Evolutionary conservation across 345 rosid genomes (phyloP).

Genomic region (Schrenkiella parvula): DNA sequence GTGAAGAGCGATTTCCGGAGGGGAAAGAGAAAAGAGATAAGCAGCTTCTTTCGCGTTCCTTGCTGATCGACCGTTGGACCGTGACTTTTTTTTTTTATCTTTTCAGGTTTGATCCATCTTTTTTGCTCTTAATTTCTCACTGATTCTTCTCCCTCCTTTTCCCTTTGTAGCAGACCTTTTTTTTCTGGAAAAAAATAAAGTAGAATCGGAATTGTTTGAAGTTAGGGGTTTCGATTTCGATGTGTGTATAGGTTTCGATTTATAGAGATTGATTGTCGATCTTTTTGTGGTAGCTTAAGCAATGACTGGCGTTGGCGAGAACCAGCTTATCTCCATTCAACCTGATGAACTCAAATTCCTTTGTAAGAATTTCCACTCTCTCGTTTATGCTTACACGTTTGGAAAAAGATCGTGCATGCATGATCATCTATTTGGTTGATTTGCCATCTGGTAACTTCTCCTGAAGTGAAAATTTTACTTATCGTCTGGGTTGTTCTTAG

Average conservation of each 20-base stretch:
- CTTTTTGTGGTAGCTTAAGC: conserved; percentile 22
- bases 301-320: conserved; percentile 61
- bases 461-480: background rate
- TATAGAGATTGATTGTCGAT: conserved; percentile 15
- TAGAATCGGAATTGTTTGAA: background rate
- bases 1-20: conserved; percentile 33
- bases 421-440: background rate
- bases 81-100: conserved; percentile 6
- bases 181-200: background rate
- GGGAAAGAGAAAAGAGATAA: background rate
- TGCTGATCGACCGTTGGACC: conserved; percentile 32
- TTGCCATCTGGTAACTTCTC: background rate
- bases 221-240: conserved; percentile 11
- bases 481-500: background rate
- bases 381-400: background rate
- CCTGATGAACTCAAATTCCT: conserved; percentile 90
- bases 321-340: conserved; percentile 77
- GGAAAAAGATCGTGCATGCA: conserved; percentile 12
- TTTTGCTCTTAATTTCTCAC: conserved; percentile 4
- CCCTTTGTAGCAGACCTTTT: background rate
- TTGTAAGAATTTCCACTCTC: conserved; percentile 42
- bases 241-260: background rate
- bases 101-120: conserved; percentile 26
- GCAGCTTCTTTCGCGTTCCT: conserved; percentile 16
- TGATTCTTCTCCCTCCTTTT: background rate